These are phyloP conservation scores for Fomitopsis betulina DNA, from an alignment of 1,284 basidiomycete species.

Conservation along the genomic window DNA sequence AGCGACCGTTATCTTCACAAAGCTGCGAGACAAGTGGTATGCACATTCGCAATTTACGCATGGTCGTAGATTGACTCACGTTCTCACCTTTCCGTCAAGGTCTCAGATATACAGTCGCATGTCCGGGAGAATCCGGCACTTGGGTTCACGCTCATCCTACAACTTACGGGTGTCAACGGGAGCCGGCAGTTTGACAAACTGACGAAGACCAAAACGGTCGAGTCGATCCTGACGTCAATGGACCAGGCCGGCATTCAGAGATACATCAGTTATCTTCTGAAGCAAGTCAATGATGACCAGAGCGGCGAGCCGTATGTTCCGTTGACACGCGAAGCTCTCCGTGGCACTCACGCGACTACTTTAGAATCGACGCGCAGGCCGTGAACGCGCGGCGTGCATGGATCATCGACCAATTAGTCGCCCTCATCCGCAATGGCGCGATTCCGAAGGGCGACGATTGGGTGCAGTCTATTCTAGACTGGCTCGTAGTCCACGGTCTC, in stretches of 20 bases:
- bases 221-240: conserved; percentile 78
- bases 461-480: conserved; percentile 74
- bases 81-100: conserved; percentile 36
- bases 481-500: conserved; percentile 80
- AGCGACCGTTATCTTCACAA: conserved; percentile 88
- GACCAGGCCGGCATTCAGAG: conserved; percentile 71
- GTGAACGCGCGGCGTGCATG: conserved; percentile 63
- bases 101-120: conserved; percentile 69
- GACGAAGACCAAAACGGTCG: conserved; percentile 92
- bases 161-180: conserved; percentile 85
- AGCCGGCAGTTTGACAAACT: conserved; percentile 88
- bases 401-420: conserved; percentile 85
- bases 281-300: conserved; percentile 51
- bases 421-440: conserved; percentile 74
- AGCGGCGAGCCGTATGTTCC: conserved; percentile 37
- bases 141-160: conserved; percentile 83
- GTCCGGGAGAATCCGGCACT: conserved; percentile 76
- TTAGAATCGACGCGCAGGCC: conserved; percentile 42
- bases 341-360: conserved; percentile 1
- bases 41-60: conserved; percentile 20
- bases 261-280: conserved; percentile 74
- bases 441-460: conserved; percentile 82
- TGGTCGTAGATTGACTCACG: not conserved
- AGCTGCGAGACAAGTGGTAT: conserved; percentile 75
- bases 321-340: not conserved